phyloP scores from a whole-genome alignment of 164 flowering plant genomes.

The Berberis thunbergii region DNA sequence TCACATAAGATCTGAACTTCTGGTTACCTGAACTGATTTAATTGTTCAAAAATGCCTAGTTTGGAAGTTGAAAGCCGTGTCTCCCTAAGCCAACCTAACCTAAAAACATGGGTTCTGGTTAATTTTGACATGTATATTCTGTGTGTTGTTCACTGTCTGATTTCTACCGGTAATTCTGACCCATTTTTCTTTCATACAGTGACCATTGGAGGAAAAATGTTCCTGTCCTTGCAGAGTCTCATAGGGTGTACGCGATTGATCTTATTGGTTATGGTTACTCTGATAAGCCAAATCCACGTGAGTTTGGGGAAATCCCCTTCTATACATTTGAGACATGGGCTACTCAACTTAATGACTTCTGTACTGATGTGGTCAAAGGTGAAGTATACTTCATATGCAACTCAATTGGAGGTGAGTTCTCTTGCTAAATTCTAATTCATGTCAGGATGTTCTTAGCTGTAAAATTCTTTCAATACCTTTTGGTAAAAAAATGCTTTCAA shows the following conservation, averaged over 20 bases:
- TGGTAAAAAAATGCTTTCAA: not conserved
- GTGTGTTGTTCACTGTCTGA: not conserved
- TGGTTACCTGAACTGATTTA: no score
- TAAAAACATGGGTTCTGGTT: not conserved
- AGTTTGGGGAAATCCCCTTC: slow-evolving; percentile 45
- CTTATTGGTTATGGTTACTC: slow-evolving; percentile 97
- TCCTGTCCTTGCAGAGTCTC: slow-evolving; percentile 59
- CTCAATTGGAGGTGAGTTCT: slow-evolving; percentile 80
- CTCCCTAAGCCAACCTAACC: slow-evolving; percentile 2
- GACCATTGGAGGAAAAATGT: slow-evolving; percentile 96
- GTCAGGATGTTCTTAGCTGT: slow-evolving; percentile 1
- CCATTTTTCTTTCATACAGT: slow-evolving; percentile 29
- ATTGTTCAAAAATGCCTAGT: no score
- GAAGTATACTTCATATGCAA: slow-evolving; percentile 89
- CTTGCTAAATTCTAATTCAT: slow-evolving; percentile 9
- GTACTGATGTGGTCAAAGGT: slow-evolving; percentile 64
- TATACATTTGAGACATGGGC: slow-evolving; percentile 98
- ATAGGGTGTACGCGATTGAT: slow-evolving; percentile 80
- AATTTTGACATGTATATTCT: not conserved
- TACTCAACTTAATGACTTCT: slow-evolving; percentile 71
- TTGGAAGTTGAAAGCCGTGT: no score
- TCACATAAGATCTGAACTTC: no score
- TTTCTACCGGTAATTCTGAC: slow-evolving; percentile 1
- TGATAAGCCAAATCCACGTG: slow-evolving; percentile 84
- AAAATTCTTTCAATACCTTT: slow-evolving; percentile 4